Conservation (phyloP, 352 stramenopile genomes). For the Pythium brachiatum region DNA sequence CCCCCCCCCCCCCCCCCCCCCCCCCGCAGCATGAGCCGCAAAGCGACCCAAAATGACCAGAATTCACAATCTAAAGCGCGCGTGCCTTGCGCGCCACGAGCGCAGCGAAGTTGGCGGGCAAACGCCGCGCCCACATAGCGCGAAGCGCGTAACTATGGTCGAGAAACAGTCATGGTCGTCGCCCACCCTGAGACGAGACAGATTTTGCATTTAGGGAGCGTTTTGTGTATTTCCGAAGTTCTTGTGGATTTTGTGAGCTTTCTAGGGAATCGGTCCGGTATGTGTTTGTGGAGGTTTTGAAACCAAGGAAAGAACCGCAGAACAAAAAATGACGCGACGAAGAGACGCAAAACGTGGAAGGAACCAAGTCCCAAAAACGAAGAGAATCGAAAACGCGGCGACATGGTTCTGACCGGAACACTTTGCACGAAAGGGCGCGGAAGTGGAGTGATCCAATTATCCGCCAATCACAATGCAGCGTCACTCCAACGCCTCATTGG, state of each 20-base stretch:
- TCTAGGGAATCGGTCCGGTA: no score
- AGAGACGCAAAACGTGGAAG: neutral
- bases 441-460: neutral
- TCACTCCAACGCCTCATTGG: neutral
- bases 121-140: neutral
- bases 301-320: neutral
- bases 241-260: no score
- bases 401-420: conserved; percentile 3
- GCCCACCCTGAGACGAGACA: no score
- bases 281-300: neutral
- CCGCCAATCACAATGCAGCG: neutral
- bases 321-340: conserved; percentile 3
- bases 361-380: conserved; percentile 5
- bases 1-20: no score
- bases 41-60: neutral
- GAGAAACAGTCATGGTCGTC: no score
- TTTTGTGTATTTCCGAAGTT: no score
- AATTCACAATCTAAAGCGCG: conserved; percentile 2
- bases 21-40: conserved; percentile 4
- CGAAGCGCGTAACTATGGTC: no score
- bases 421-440: neutral
- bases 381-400: neutral
- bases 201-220: no score
- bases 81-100: no score
- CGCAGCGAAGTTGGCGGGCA: neutral